These are phyloP conservation scores for Aphanomyces euteiches DNA, from an alignment of 352 stramenopile species.

Conservation along the genomic window DNA sequence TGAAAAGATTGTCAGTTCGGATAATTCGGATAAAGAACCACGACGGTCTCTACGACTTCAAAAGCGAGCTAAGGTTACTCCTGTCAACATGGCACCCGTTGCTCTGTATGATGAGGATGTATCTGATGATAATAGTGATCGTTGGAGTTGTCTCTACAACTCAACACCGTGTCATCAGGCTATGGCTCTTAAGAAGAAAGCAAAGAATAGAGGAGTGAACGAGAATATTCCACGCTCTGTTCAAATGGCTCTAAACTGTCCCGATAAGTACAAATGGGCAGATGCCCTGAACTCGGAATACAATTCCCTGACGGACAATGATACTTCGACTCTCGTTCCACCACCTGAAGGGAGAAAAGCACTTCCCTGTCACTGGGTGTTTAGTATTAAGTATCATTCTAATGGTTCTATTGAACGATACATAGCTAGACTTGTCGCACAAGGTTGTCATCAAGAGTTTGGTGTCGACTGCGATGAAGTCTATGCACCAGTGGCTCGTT, in stretches of 20 bases:
- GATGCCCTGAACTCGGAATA: constrained; percentile 6
- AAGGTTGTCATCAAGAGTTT: constrained; percentile 1
- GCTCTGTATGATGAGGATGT: no score
- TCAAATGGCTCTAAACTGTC: background rate
- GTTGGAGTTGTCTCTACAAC: no score
- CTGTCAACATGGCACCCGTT: no score
- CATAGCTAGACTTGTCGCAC: constrained; percentile 1
- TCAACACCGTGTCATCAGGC: no score
- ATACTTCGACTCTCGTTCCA: background rate
- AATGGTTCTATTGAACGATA: constrained; percentile 1
- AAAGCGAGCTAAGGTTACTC: no score
- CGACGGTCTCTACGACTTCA: no score
- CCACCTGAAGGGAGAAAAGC: background rate
- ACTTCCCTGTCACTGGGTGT: constrained; percentile 10
- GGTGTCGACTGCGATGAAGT: constrained; percentile 15
- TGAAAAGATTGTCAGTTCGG: no score
- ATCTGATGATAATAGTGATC: no score
- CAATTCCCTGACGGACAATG: constrained; percentile 9
- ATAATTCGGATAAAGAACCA: no score
- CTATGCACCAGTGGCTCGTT: constrained; percentile 12
- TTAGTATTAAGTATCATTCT: constrained; percentile 11
- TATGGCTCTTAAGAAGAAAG: no score
- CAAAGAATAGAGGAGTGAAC: background rate
- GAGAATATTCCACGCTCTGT: background rate
- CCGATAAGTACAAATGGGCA: background rate